Percentiles rank a stretch among this genome's conserved stretches.
These are phyloP conservation scores for Ceratobasidium theobromae DNA, from an alignment of 1,284 basidiomycete genomes.

Conservation along the genomic window DNA sequence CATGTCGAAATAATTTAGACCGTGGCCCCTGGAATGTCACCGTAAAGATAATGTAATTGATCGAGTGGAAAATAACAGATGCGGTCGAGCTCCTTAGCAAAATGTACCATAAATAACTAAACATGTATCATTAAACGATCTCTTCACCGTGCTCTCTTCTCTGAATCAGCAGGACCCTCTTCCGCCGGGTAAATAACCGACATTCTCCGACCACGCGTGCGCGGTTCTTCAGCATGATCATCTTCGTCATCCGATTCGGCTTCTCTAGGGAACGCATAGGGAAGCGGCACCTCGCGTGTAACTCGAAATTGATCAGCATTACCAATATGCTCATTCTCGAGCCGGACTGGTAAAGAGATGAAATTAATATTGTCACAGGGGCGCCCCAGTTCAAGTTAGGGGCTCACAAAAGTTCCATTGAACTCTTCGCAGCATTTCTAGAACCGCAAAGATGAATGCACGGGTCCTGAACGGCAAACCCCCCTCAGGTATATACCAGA, in stretches of 20 bases:
- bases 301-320: constrained; percentile 81
- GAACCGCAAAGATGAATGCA: constrained; percentile 65
- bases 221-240: not conserved
- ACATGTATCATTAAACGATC: no score
- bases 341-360: constrained; percentile 61
- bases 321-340: constrained; percentile 86
- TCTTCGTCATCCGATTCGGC: constrained; percentile 10
- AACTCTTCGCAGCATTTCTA: constrained; percentile 80
- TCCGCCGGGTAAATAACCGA: no score
- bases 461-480: constrained; percentile 57
- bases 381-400: not conserved
- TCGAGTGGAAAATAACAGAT: no score
- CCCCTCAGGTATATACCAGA: constrained; percentile 68
- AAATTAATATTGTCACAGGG: not conserved
- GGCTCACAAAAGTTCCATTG: constrained; percentile 90
- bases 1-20: no score
- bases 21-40: no score
- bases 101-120: no score
- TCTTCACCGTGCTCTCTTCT: no score
- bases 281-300: constrained; percentile 72
- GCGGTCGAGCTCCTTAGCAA: no score
- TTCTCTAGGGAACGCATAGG: constrained; percentile 60
- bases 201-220: not conserved
- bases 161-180: no score
- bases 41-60: no score